A percentile compares a stretch with the other conserved stretches of the same genome.
Evolutionary conservation across 345 rosid species (phyloP).

Genomic region (Syzygium aromaticum): DNA sequence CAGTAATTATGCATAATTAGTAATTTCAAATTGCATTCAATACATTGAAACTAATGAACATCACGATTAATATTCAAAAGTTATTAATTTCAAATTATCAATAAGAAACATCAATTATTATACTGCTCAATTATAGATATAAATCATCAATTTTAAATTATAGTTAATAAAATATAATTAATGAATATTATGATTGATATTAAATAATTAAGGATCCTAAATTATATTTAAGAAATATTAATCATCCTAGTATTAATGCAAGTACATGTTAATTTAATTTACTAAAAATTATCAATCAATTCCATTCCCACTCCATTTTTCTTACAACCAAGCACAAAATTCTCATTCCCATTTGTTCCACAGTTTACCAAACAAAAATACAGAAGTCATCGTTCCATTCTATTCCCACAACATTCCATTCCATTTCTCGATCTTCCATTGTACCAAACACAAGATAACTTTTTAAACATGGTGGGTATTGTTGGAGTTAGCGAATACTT

Average conservation of each 20-base stretch:
- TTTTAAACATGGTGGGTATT: too few relatives aligned
- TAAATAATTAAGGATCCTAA: not conserved
- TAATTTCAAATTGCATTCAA: not conserved
- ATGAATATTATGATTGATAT: not conserved
- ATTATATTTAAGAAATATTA: not conserved
- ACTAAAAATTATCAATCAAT: not conserved
- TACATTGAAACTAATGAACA: not conserved
- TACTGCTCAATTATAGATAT: not conserved
- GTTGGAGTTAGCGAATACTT: too few relatives aligned
- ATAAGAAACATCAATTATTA: not conserved
- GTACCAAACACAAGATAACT: not conserved
- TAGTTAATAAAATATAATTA: not conserved
- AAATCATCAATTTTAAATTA: not conserved
- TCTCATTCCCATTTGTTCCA: not conserved
- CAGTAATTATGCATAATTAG: not conserved
- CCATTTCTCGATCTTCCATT: not conserved
- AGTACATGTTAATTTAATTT: not conserved
- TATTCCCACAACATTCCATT: not conserved
- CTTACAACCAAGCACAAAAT: not conserved
- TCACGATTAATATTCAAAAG: not conserved
- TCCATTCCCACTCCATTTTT: not conserved
- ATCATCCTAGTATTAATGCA: not conserved
- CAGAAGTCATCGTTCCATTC: not conserved
- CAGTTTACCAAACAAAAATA: not conserved
- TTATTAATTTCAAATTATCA: not conserved